phyloP scores from a whole-genome alignment of 2,329 filamentous ascomycete species.

The Clarireedia monteithiana region DNA sequence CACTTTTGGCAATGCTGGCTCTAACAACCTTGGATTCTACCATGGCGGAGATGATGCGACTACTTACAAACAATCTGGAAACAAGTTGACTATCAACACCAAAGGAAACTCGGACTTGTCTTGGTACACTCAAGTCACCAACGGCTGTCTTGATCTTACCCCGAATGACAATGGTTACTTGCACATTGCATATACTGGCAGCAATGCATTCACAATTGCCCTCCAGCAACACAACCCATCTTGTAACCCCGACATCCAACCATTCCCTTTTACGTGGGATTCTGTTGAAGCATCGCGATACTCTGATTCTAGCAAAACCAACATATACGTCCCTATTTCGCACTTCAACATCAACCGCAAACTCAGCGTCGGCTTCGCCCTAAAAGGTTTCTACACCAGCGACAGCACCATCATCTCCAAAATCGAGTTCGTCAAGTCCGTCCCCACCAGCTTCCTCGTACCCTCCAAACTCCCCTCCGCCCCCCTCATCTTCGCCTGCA shows the following conservation, averaged over 20 bases:
- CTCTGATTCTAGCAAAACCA: slow-evolving; percentile 34
- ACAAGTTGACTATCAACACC: slow-evolving; percentile 47
- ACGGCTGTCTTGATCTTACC: slow-evolving; percentile 47
- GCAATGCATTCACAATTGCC: slow-evolving; percentile 54
- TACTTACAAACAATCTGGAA: slow-evolving; percentile 41
- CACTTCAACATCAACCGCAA: slow-evolving; percentile 57
- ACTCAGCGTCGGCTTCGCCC: slow-evolving; percentile 48
- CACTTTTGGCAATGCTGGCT: slow-evolving; percentile 43
- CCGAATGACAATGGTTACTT: slow-evolving; percentile 50
- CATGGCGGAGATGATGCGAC: slow-evolving; percentile 58
- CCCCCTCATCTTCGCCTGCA: slow-evolving; percentile 54
- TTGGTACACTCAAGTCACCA: slow-evolving; percentile 51
- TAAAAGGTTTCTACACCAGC: slow-evolving; percentile 55
- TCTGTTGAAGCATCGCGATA: slow-evolving; percentile 58
- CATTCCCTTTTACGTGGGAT: slow-evolving; percentile 61
- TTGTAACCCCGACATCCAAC: slow-evolving; percentile 47
- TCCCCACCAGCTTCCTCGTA: slow-evolving; percentile 44
- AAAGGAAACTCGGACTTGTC: slow-evolving; percentile 49
- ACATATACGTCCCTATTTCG: slow-evolving; percentile 59
- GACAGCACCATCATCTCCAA: slow-evolving; percentile 43
- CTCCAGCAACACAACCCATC: slow-evolving; percentile 58
- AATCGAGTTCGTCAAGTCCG: slow-evolving; percentile 51
- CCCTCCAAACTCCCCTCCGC: slow-evolving; percentile 55
- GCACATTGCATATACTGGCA: slow-evolving; percentile 56
- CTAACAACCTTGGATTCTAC: slow-evolving; percentile 56